Evolutionary conservation across 2,329 filamentous ascomycete genomes (phyloP).

Genomic region (Trichoderma sp.): DNA sequence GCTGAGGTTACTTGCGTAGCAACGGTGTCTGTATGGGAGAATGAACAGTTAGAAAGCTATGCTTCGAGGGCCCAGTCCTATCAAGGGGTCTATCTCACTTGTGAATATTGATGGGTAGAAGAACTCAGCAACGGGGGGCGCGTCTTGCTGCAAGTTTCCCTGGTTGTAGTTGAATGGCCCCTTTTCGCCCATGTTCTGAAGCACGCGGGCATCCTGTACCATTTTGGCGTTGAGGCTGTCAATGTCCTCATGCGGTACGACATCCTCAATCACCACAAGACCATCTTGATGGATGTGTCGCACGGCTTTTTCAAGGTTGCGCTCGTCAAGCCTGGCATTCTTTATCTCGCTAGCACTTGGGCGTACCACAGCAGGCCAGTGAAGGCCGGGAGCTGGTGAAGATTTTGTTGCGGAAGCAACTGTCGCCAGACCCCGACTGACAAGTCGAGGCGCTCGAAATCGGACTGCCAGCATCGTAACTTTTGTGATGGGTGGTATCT

Average conservation of each 20-base stretch:
- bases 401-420: background rate
- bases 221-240: constrained; percentile 57
- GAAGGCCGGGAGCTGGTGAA: background rate
- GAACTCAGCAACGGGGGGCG: constrained; percentile 48
- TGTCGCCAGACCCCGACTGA: constrained; percentile 8
- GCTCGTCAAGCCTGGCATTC: constrained; percentile 38
- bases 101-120: constrained; percentile 52
- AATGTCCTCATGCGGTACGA: constrained; percentile 48
- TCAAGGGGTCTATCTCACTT: constrained; percentile 39
- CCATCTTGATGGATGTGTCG: constrained; percentile 52
- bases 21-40: constrained; percentile 43
- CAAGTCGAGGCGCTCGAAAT: constrained; percentile 5
- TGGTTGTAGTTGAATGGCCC: constrained; percentile 62
- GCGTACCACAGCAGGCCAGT: constrained; percentile 25
- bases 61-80: background rate
- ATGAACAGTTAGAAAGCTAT: background rate
- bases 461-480: constrained; percentile 4
- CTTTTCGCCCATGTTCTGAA: constrained; percentile 51
- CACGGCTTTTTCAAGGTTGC: constrained; percentile 55
- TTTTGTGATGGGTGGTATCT: background rate
- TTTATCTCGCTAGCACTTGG: constrained; percentile 43
- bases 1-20: constrained; percentile 55
- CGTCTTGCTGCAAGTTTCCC: constrained; percentile 60
- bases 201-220: constrained; percentile 52
- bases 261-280: constrained; percentile 54